phyloP scores from a whole-genome alignment of 1,284 basidiomycete species.

The Mycena sp. region DNA sequence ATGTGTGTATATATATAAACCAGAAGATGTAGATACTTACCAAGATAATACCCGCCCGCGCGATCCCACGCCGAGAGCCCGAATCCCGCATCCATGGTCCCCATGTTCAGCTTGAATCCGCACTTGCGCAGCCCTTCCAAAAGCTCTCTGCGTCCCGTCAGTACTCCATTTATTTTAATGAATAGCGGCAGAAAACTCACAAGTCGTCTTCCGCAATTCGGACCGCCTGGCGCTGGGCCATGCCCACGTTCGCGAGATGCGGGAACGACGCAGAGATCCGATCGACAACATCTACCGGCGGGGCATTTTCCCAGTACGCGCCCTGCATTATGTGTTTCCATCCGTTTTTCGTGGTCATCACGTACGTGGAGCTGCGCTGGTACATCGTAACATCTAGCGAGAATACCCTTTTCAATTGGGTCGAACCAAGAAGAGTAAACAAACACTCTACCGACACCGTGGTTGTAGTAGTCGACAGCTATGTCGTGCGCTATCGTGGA shows the following conservation, averaged over 20 bases:
- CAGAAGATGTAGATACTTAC: slow-evolving; percentile 40
- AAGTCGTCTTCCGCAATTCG: slow-evolving; percentile 39
- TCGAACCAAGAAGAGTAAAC: neutral
- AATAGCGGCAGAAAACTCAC: slow-evolving; percentile 10
- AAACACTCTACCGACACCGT: slow-evolving; percentile 43
- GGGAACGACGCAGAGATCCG: slow-evolving; percentile 62
- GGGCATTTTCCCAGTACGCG: slow-evolving; percentile 53
- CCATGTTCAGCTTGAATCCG: slow-evolving; percentile 68
- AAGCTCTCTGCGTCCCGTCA: slow-evolving; percentile 38
- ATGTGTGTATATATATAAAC: slow-evolving; percentile 35
- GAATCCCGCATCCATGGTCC: slow-evolving; percentile 62
- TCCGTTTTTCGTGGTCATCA: slow-evolving; percentile 61
- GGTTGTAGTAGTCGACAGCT: slow-evolving; percentile 46
- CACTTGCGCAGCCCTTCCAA: slow-evolving; percentile 60
- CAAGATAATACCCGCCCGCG: slow-evolving; percentile 56
- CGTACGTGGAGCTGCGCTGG: slow-evolving; percentile 69
- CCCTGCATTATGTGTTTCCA: slow-evolving; percentile 49
- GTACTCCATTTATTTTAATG: neutral
- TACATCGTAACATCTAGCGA: slow-evolving; percentile 64
- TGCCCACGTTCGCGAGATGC: slow-evolving; percentile 44
- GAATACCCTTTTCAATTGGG: neutral
- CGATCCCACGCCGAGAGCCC: slow-evolving; percentile 42
- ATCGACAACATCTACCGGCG: slow-evolving; percentile 61
- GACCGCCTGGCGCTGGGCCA: slow-evolving; percentile 11
- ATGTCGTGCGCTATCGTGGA: slow-evolving; percentile 49